Evolutionary conservation across 73 alveolate species (phyloP).

Genomic region (Symbiodinium natans): DNA sequence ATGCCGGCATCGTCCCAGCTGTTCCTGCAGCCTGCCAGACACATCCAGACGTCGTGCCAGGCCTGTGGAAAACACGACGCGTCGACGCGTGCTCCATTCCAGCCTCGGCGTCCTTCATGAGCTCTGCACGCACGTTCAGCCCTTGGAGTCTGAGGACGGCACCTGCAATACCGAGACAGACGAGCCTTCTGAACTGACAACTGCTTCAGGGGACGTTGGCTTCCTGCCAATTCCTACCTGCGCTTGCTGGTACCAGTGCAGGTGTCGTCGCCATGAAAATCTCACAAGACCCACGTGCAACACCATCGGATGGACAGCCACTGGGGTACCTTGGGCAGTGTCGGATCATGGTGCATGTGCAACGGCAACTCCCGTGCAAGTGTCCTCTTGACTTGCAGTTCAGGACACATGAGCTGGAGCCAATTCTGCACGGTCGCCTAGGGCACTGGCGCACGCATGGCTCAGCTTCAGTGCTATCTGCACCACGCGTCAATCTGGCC

Average conservation of each 20-base stretch:
- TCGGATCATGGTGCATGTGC: not conserved
- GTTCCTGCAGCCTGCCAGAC: constrained; percentile 19
- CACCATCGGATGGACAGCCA: constrained; percentile 48
- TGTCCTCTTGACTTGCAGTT: not conserved
- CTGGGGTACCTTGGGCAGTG: constrained; percentile 91
- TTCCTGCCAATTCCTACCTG: not conserved
- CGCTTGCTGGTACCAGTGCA: not conserved
- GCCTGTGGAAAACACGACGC: too few species aligned
- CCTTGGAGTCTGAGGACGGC: constrained; percentile 41
- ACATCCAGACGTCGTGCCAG: too few species aligned
- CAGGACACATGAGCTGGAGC: constrained; percentile 67
- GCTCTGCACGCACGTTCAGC: constrained; percentile 26
- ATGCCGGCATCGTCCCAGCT: constrained; percentile 36
- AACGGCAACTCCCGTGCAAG: not conserved
- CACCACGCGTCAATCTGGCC: not conserved
- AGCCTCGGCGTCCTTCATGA: constrained; percentile 72
- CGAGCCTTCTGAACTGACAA: not conserved
- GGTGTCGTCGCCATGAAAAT: constrained; percentile 84
- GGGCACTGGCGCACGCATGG: not conserved
- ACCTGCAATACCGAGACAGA: not conserved
- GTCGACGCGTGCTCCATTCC: too few species aligned
- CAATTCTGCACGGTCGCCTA: constrained; percentile 63
- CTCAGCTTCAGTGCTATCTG: not conserved
- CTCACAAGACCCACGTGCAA: constrained; percentile 79
- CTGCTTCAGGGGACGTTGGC: not conserved